Percentiles rank a stretch among this genome's conserved stretches.
Evolutionary conservation across 2,329 filamentous ascomycete species (phyloP).

Genomic region (Dichotomopilus funicola): DNA sequence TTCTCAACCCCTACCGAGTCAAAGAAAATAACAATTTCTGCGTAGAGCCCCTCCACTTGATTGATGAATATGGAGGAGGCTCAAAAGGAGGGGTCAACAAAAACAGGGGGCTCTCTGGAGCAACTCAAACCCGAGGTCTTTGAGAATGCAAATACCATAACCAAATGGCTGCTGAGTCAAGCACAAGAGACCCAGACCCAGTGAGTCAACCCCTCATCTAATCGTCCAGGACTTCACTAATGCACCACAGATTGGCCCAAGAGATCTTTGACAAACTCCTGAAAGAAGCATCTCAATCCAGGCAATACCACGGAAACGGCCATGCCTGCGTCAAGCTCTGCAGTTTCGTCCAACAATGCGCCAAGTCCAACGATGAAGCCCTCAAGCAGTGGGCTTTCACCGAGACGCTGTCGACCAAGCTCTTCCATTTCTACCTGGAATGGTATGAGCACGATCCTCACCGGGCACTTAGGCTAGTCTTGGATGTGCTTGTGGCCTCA

Average conservation of each 20-base stretch:
- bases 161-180: slow-evolving; percentile 22
- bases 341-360: slow-evolving; percentile 55
- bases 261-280: slow-evolving; percentile 44
- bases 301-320: slow-evolving; percentile 41
- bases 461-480: slow-evolving; percentile 55
- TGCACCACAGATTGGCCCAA: slow-evolving; percentile 29
- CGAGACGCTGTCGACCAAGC: slow-evolving; percentile 37
- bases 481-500: slow-evolving; percentile 50
- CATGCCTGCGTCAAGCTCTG: slow-evolving; percentile 55
- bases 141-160: slow-evolving; percentile 26
- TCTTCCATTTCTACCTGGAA: slow-evolving; percentile 59
- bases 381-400: slow-evolving; percentile 48
- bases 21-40: background rate
- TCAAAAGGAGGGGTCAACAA: slow-evolving; percentile 1
- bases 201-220: slow-evolving; percentile 9
- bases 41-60: background rate
- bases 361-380: slow-evolving; percentile 39
- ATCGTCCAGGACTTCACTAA: slow-evolving; percentile 1
- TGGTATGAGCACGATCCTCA: slow-evolving; percentile 62
- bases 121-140: slow-evolving; percentile 14
- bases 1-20: background rate
- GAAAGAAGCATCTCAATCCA: slow-evolving; percentile 44
- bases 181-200: slow-evolving; percentile 8
- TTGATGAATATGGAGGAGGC: slow-evolving; percentile 12
- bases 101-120: slow-evolving; percentile 6